Evolutionary conservation across 1,284 basidiomycete genomes (phyloP), one percentile per base, ranked within the genome.

Genomic region (Chondrostereum purpureum): DNA sequence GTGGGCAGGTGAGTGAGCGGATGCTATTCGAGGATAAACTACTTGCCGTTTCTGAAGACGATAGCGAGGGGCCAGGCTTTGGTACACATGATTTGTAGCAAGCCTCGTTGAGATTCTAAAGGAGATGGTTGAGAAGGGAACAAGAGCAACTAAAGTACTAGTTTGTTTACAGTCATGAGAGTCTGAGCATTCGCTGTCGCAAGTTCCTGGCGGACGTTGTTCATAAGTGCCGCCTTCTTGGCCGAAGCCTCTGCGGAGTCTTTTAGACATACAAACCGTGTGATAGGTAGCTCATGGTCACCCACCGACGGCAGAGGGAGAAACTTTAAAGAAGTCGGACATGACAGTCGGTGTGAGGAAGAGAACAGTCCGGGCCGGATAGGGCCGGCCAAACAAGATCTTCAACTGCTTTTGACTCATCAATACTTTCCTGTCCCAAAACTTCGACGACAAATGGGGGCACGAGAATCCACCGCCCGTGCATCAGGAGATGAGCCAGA

Each of bases 181-280:
- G 89, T 85, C 58, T 92, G 88, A 0, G 83, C 88, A 53, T 86
- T 88, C 2, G 76, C 73, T 14, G 88, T 66, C 2, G 79, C 84
- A 48, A 91, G 69, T 64, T 92, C 86, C 42, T 73, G 73, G 35
- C 77, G 75, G 45, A 92, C 75, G 41, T 75, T 72, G 43, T 72
- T 70, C 79, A 88, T 85, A 43, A 92, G 63, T 24, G 78, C 75
- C 54, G 88, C 79, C 58, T 87, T 88, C 46, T 75, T 73, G 6
- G 78, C 66, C 8, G 63, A 60, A 66, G 71, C 68, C 59, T 85
- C 83, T 81, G 52, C 1, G 16, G 46, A 31, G 24, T 42, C 17
- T 8, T 23, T 12, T 24, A 34, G 8, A n/a, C 3, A 23, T 52
- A 2, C 47, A 39, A 38, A 43, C 11, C 27, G 27, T n/a, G 27